Conservation (phyloP, 495 filamentous ascomycete species). For the Clohesyomyces aquaticus region DNA sequence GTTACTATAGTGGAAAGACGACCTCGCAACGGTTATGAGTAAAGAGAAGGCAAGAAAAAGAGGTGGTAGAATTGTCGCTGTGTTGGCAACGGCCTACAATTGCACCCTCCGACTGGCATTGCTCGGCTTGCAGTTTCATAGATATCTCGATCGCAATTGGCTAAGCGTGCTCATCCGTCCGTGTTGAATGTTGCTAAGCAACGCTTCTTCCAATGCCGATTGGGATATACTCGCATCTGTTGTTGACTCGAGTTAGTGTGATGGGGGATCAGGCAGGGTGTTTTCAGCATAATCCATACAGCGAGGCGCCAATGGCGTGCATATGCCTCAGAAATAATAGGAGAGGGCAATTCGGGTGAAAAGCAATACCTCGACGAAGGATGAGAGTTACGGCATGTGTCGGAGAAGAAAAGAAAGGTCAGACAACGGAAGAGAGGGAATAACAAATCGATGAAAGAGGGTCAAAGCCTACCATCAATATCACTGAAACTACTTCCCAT, state of each 20-base stretch:
- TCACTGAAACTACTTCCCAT: conserved; percentile 99
- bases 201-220: conserved; percentile 89
- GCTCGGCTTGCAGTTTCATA: conserved; percentile 15
- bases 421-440: conserved; percentile 3
- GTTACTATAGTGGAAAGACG: too few relatives aligned
- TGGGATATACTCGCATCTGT: conserved; percentile 91
- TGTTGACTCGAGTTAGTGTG: neutral
- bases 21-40: neutral
- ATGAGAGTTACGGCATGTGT: neutral
- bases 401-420: conserved; percentile 2
- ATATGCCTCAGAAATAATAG: neutral
- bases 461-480: conserved; percentile 70
- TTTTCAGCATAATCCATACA: neutral
- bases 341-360: too few relatives aligned
- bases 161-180: conserved; percentile 83
- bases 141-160: conserved; percentile 63
- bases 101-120: neutral
- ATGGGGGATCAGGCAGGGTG: neutral
- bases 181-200: conserved; percentile 88
- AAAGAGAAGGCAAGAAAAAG: neutral
- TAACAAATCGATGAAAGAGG: conserved; percentile 13
- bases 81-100: neutral
- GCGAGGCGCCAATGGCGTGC: neutral
- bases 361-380: neutral
- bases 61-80: neutral